These are phyloP conservation scores for Colletotrichum somersetense DNA, from an alignment of 2,329 filamentous ascomycete species.

Conservation along the genomic window DNA sequence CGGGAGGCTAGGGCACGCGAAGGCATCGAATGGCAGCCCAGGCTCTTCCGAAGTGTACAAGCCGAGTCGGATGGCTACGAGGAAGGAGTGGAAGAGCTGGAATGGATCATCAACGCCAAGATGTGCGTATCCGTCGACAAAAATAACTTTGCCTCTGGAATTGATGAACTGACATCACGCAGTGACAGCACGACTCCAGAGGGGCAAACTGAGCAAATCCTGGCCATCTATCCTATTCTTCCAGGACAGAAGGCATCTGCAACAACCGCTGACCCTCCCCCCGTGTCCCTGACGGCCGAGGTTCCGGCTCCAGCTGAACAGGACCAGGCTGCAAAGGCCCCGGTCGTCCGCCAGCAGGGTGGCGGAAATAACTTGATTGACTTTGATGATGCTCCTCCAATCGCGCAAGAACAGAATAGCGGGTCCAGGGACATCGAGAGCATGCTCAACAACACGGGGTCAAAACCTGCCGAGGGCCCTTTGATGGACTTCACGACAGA, in stretches of 20 bases:
- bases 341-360: conserved; percentile 47
- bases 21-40: conserved; percentile 87
- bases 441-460: conserved; percentile 62
- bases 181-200: conserved; percentile 75
- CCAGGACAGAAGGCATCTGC: conserved; percentile 75
- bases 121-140: conserved; percentile 69
- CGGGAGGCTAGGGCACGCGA: conserved; percentile 83
- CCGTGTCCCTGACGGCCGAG: conserved; percentile 37
- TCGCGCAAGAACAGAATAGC: conserved; percentile 13
- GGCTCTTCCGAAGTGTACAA: conserved; percentile 82
- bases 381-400: conserved; percentile 55
- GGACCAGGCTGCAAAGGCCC: conserved; percentile 28
- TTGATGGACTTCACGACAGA: conserved; percentile 70
- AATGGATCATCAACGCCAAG: conserved; percentile 92
- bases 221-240: conserved; percentile 87
- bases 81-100: conserved; percentile 88
- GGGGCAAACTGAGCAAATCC: conserved; percentile 83
- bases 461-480: conserved; percentile 59
- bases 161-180: conserved; percentile 35
- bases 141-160: not conserved
- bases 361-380: conserved; percentile 65
- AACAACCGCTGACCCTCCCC: conserved; percentile 68
- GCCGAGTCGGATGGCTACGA: conserved; percentile 78
- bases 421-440: conserved; percentile 55
- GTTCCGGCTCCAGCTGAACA: conserved; percentile 12